Base-by-base conservation (phyloP, 306 rosid species). In the Spatholobus suberectus region DNA sequence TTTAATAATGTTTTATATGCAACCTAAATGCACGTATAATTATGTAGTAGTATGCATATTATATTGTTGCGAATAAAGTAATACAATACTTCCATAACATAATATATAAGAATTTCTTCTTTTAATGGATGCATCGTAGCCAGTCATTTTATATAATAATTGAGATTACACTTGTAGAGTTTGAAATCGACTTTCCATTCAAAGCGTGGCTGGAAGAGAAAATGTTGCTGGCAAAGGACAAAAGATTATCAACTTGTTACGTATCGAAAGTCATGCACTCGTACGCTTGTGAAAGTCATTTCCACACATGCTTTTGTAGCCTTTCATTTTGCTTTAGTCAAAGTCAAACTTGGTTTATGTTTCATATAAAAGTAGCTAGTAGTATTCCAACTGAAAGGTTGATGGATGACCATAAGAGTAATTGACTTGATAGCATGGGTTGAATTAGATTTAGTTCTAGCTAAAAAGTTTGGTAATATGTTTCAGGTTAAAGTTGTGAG, bases 131-230 rank as follows among this genome's bases (percentile, higher is more conserved):
- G 14, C 14, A 44, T 18, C 4, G 4, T 71, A 26, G 27, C 27
- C 9, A 47, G 43, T 27, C 18, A 49, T n/a, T 23, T 46, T 29
- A 32, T 14, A 62, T 29, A 17, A 65, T 20, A 52, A 24, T 67
- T 46, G 7, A 77, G 8, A 11, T 62, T 76, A 58, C 44, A 75
- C 23, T 77, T 32, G 34, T n/a, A 4, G 44, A 40, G 61, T 79
- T 55, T 57, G 77, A 14, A 69, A 43, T n/a, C 46, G 13, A 70
- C 7, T 40, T 72, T 81, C 65, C 52, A 61, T 79, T 72, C 73
- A 81, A 72, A 81, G 84, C 41, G 34, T 58, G 73, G 73, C 66
- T 66, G 75, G 75, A 67, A 49, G 76, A 66, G 67, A 43, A 77
- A 46, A 46, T 49, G 17, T 21, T 47, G 26, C 21, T 11, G 35